These are phyloP conservation scores for Neurospora sp. DNA, from an alignment of 495 filamentous ascomycete species.

Conservation along the genomic window DNA sequence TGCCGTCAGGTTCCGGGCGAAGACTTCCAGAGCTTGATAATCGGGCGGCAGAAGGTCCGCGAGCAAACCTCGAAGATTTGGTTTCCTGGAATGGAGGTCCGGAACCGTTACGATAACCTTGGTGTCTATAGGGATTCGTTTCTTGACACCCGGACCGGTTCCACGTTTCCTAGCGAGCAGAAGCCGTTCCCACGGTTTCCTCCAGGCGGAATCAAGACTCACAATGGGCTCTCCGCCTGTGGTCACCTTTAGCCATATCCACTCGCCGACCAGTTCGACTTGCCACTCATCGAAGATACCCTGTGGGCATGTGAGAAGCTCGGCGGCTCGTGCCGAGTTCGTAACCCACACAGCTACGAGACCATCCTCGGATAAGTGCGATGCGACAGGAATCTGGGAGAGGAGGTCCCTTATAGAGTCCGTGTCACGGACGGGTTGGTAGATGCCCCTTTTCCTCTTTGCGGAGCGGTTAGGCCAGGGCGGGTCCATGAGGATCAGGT, in stretches of 20 bases:
- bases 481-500: conserved; percentile 79
- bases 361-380: conserved; percentile 43
- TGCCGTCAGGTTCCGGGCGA: conserved; percentile 73
- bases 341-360: conserved; percentile 81
- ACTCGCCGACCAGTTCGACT: conserved; percentile 63
- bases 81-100: conserved; percentile 88
- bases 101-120: conserved; percentile 68
- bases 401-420: conserved; percentile 35
- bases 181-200: conserved; percentile 80
- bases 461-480: conserved; percentile 93
- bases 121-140: background rate
- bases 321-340: conserved; percentile 54
- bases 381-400: conserved; percentile 40
- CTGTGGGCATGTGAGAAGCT: conserved; percentile 40
- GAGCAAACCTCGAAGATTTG: conserved; percentile 41
- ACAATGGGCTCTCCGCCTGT: conserved; percentile 56
- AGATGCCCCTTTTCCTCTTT: conserved; percentile 50
- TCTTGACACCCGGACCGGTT: conserved; percentile 16
- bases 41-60: conserved; percentile 30
- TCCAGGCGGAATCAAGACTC: conserved; percentile 57
- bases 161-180: conserved; percentile 49
- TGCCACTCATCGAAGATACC: conserved; percentile 52
- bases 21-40: conserved; percentile 71
- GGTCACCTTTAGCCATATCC: conserved; percentile 88
- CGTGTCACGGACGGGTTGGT: conserved; percentile 42